phyloP scores from a whole-genome alignment of 2,329 filamentous ascomycete species.

The Colletotrichum siamense region DNA sequence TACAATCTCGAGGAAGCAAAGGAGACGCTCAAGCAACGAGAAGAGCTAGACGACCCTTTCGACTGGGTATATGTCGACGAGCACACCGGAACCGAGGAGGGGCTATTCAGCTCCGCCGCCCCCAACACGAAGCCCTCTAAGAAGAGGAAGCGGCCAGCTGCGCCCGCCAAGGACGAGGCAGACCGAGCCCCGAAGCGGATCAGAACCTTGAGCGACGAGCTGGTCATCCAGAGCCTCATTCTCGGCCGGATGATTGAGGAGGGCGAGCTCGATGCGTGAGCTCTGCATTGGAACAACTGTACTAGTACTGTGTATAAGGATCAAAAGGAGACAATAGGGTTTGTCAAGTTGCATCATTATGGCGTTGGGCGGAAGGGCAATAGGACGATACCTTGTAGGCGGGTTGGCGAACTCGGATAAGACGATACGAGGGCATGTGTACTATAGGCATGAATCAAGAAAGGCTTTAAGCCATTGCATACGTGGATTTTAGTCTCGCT shows the following conservation, averaged over 20 bases:
- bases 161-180: slow-evolving; percentile 24
- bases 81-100: slow-evolving; percentile 57
- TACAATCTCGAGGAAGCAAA: slow-evolving; percentile 70
- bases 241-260: slow-evolving; percentile 78
- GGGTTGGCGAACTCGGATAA: not conserved
- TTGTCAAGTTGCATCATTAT: not conserved
- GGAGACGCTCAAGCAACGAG: slow-evolving; percentile 57
- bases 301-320: not conserved
- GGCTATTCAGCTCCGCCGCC: slow-evolving; percentile 44
- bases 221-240: slow-evolving; percentile 92
- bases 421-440: not conserved
- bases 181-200: slow-evolving; percentile 55
- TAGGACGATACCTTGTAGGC: not conserved
- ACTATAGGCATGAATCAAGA: not conserved
- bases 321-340: not conserved
- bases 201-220: slow-evolving; percentile 79
- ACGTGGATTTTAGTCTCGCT: rapidly evolving
- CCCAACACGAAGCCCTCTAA: slow-evolving; percentile 38
- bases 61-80: slow-evolving; percentile 84
- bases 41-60: slow-evolving; percentile 57
- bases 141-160: slow-evolving; percentile 41
- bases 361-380: not conserved
- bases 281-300: not conserved
- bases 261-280: slow-evolving; percentile 43
- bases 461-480: not conserved